Percentiles rank a stretch among this genome's conserved stretches.
Conservation (phyloP, 1,139 yeast species). For the Magnusiomyces magnusii region DNA sequence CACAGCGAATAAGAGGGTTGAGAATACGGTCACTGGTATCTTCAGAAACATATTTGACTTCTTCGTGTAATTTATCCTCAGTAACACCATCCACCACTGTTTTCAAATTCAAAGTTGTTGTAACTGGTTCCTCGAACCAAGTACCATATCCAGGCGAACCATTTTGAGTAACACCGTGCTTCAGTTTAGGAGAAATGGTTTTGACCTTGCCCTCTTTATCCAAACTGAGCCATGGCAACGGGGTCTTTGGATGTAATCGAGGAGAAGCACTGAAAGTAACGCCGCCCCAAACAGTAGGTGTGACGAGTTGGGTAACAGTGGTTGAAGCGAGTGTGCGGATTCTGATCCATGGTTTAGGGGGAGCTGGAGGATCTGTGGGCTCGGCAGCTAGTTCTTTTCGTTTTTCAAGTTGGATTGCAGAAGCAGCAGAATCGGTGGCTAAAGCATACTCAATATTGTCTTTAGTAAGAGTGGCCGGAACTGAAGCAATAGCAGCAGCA, state of each 20-base stretch:
- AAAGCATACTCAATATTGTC: conserved; percentile 1
- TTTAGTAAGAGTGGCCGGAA: conserved; percentile 6
- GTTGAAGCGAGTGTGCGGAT: conserved; percentile 44
- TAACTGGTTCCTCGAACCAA: conserved; percentile 59
- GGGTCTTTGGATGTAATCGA: conserved; percentile 47
- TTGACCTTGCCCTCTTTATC: conserved; percentile 74
- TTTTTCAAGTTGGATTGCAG: not conserved
- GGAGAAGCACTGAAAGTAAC: conserved; percentile 76
- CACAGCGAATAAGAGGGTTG: conserved; percentile 76
- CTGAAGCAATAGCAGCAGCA: conserved; percentile 10
- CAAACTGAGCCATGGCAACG: conserved; percentile 75
- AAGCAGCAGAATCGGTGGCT: not conserved
- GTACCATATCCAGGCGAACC: conserved; percentile 68
- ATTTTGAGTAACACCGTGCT: conserved; percentile 60
- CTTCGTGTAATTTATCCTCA: conserved; percentile 30
- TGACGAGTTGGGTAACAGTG: conserved; percentile 52
- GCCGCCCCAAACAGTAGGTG: conserved; percentile 75
- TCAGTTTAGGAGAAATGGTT: conserved; percentile 65
- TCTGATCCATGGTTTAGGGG: conserved; percentile 63
- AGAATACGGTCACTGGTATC: conserved; percentile 45
- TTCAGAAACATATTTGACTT: conserved; percentile 50
- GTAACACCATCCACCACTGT: conserved; percentile 16
- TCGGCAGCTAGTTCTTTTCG: conserved; percentile 6
- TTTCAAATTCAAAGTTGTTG: conserved; percentile 33
- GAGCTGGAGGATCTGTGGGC: conserved; percentile 25